Evolutionary conservation across 495 filamentous ascomycete species (phyloP).

Genomic region (Cryomyces antarcticus): DNA sequence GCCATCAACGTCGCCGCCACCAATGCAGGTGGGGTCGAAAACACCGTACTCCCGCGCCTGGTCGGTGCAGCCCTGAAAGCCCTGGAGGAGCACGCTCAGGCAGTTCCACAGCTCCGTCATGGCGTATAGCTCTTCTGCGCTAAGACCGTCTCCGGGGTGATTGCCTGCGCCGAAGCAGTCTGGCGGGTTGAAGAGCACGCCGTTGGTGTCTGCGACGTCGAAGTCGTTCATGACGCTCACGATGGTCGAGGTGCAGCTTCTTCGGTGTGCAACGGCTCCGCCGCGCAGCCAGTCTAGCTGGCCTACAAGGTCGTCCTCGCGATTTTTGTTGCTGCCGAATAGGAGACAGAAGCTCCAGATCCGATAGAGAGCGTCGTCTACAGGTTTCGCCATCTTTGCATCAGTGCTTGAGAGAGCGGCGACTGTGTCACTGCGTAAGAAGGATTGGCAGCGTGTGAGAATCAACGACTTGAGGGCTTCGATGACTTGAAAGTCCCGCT

Average conservation of each 20-base stretch:
- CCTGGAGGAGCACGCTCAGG: constrained; percentile 34
- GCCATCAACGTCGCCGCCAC: constrained; percentile 26
- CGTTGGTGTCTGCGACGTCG: constrained; percentile 30
- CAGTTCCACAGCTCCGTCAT: constrained; percentile 51
- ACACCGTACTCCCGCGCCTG: constrained; percentile 36
- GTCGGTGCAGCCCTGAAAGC: constrained; percentile 29
- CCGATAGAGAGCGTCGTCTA: constrained; percentile 49
- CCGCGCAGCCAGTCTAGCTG: constrained; percentile 48
- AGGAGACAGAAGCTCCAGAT: constrained; percentile 53
- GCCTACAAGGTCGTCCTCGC: constrained; percentile 40
- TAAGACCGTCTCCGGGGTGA: constrained; percentile 24
- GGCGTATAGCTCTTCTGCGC: constrained; percentile 36
- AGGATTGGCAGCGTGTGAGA: constrained; percentile 34
- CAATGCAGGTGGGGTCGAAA: constrained; percentile 28
- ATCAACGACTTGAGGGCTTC: constrained; percentile 39
- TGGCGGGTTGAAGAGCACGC: constrained; percentile 34
- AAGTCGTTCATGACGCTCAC: constrained; percentile 11
- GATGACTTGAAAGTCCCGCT: constrained; percentile 36
- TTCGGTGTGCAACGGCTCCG: constrained; percentile 27
- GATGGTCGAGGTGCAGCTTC: constrained; percentile 17
- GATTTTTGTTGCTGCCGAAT: constrained; percentile 36
- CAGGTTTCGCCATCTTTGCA: constrained; percentile 26
- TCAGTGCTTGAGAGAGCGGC: constrained; percentile 32
- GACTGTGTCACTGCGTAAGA: constrained; percentile 37
- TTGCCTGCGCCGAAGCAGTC: constrained; percentile 41